A percentile compares a stretch with the other conserved stretches of the same genome.
phyloP scores from a whole-genome alignment of 2,329 filamentous ascomycete species.

The Coniosporium tulheliwenetii region DNA sequence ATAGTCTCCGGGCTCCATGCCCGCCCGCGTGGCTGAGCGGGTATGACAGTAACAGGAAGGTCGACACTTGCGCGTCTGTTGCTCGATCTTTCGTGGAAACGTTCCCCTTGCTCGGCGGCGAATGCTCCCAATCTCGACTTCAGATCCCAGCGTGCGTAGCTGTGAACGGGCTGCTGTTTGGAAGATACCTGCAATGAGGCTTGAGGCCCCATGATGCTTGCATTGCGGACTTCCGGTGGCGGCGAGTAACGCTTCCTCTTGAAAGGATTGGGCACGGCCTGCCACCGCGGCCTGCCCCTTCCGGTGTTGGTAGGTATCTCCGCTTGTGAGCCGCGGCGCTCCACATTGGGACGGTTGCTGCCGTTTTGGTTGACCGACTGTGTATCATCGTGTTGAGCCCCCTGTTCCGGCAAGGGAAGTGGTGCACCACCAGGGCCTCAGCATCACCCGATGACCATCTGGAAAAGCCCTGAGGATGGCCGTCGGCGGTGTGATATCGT shows the following conservation, averaged over 20 bases:
- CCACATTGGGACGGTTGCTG: not conserved
- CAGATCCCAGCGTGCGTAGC: slow-evolving; percentile 26
- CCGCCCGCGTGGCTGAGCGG: slow-evolving; percentile 38
- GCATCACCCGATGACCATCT: too few species aligned
- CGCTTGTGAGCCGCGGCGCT: not conserved
- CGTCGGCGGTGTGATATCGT: slow-evolving; percentile 40
- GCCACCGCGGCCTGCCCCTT: slow-evolving; percentile 21
- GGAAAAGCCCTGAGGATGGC: slow-evolving; percentile 18
- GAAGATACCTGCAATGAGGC: slow-evolving; percentile 4
- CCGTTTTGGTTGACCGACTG: too few species aligned
- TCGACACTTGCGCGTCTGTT: slow-evolving; percentile 19
- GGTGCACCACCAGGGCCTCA: slow-evolving; percentile 9
- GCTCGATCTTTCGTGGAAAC: slow-evolving; percentile 22
- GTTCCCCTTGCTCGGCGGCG: slow-evolving; percentile 31
- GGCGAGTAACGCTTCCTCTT: slow-evolving; percentile 40
- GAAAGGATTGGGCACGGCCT: slow-evolving; percentile 40
- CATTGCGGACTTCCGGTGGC: slow-evolving; percentile 43
- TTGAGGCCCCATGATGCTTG: slow-evolving; percentile 31
- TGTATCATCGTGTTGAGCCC: not conserved
- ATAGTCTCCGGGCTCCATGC: slow-evolving; percentile 35
- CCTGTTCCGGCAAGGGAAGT: slow-evolving; percentile 12
- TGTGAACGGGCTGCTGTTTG: slow-evolving; percentile 19
- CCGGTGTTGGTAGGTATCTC: not conserved
- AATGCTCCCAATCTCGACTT: slow-evolving; percentile 31
- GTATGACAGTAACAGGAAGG: slow-evolving; percentile 44